A percentile compares a stretch with the other conserved stretches of the same genome.
These are phyloP conservation scores for Aurantiochytrium sp. DNA, from an alignment of 108 stramenopile species.

Conservation along the genomic window DNA sequence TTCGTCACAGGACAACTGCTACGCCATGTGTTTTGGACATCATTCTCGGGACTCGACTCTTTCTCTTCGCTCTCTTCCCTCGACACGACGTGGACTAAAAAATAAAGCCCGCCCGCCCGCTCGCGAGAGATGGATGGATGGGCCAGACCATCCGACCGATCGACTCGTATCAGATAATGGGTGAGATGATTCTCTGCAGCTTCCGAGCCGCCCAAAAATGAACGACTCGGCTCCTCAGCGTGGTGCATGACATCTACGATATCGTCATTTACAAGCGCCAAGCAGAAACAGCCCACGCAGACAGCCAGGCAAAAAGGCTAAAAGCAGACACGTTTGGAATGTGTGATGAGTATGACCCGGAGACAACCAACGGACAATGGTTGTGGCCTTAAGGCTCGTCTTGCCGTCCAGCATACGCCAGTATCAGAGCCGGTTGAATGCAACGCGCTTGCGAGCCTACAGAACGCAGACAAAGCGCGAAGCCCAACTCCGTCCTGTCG, in stretches of 20 bases:
- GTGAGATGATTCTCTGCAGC: neutral
- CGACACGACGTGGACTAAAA: too few relatives aligned
- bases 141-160: neutral
- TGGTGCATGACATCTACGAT: constrained; percentile 2
- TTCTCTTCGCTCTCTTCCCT: neutral
- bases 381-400: constrained; percentile 4
- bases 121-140: neutral
- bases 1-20: neutral
- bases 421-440: neutral
- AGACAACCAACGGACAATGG: neutral
- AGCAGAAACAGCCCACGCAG: too few relatives aligned
- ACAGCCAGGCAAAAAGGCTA: too few relatives aligned
- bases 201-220: neutral
- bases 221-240: neutral
- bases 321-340: neutral
- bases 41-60: too few relatives aligned
- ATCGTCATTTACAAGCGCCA: neutral
- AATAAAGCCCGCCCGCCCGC: neutral
- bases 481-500: neutral
- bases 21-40: neutral
- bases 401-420: neutral
- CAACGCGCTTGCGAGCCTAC: neutral
- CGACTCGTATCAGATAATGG: neutral
- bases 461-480: neutral
- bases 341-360: neutral